Evolutionary conservation across 2,329 filamentous ascomycete species (phyloP), one percentile per base, ranked within the genome.

Genomic region (Alternaria longipes): DNA sequence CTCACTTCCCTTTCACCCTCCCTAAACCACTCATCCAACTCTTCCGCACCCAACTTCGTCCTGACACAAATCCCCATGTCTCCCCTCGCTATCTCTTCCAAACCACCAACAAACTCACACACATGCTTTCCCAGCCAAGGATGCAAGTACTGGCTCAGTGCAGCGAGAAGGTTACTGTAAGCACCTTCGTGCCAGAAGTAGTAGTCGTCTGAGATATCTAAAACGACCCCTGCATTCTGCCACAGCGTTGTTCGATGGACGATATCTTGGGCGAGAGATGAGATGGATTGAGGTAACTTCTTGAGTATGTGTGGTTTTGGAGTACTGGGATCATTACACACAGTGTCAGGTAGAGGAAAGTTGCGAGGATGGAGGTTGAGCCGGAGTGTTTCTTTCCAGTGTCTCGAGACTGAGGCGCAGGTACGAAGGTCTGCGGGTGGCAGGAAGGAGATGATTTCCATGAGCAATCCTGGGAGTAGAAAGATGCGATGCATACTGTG

Each of bases 381-480:
- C 12, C 52, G 58, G 2, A 69, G 51, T 7, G 44, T 45, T 9
- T 40, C 53, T 34, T 52, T 41, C 40, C 62, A 66, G 44, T 59
- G 41, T 4, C 22, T 58, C 0, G 63, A 64, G 36, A 67, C 44
- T 5, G 51, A 24, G 38, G 59, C 50, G 32, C 50, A 59, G 6
- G 16, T 36, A 3, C 32, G 4, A 2, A 69, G 51, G 16, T 54
- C 53, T 2, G 22, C 6, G 5, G 46, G 55, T 4, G 63, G 50
- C 1, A 69, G 54, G 24, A 55, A 64, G 11, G 63, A 60, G 3
- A 63, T 18, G 20, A 69, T 62, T 0, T 63, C 51, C 4, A 63
- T 16, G 22, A 68, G 54, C 4, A 69, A 44, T 51, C 68, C 67
- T n/a, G 63, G 65, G 40, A 66, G 65, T 22, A 60, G 57, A 42